A percentile compares a stretch with the other conserved stretches of the same genome.
phyloP scores from a whole-genome alignment of 768 basidiomycete species.

The Pleurotus djamor region DNA sequence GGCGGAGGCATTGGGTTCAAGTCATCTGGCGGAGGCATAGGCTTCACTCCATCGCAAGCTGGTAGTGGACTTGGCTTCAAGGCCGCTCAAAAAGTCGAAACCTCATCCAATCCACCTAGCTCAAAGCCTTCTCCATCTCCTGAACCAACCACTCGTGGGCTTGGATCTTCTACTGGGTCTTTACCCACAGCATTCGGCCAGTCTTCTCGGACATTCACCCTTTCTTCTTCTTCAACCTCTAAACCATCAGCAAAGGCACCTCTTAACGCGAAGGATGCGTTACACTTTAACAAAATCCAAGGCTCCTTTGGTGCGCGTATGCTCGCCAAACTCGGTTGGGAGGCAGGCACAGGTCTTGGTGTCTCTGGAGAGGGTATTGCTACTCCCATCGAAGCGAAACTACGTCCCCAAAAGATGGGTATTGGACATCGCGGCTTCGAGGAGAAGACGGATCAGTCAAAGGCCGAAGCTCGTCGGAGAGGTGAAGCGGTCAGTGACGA shows the following conservation, averaged over 20 bases:
- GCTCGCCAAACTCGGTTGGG: constrained; percentile 96
- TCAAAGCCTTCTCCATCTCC: constrained; percentile 13
- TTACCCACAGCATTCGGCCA: constrained; percentile 41
- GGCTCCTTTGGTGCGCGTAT: constrained; percentile 84
- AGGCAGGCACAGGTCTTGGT: constrained; percentile 78
- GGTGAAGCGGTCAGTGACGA: constrained; percentile 78
- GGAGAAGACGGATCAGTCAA: constrained; percentile 86
- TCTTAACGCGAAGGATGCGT: constrained; percentile 63
- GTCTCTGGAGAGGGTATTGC: constrained; percentile 76
- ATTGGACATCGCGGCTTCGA: constrained; percentile 86
- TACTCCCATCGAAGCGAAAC: constrained; percentile 82
- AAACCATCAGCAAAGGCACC: constrained; percentile 47
- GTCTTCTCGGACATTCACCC: constrained; percentile 42
- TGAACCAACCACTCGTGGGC: constrained; percentile 9
- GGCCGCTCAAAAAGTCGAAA: no score
- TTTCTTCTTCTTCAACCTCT: constrained; percentile 42
- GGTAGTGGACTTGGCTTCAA: no score
- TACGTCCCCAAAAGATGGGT: constrained; percentile 85
- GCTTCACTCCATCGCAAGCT: background rate
- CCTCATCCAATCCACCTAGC: no score
- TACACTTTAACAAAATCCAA: constrained; percentile 82
- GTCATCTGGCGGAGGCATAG: background rate
- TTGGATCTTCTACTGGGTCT: constrained; percentile 18
- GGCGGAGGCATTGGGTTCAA: background rate
- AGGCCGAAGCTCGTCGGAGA: constrained; percentile 71